Evolutionary conservation across 176 grass and related monocot species (phyloP).

Genomic region (Themeda triandra): DNA sequence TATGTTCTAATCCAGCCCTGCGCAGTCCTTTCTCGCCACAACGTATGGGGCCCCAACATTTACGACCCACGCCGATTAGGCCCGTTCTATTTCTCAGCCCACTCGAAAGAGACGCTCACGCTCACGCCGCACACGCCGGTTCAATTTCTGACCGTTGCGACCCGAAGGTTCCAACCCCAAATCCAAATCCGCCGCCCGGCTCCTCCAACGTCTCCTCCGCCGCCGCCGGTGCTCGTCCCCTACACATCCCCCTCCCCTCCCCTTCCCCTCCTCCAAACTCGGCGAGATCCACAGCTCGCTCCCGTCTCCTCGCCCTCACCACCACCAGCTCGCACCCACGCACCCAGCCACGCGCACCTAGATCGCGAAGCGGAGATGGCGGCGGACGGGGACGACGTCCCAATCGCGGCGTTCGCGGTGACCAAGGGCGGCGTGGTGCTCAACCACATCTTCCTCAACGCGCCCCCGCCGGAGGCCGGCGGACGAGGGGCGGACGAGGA

Average conservation of each 20-base stretch:
- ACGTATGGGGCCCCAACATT: background rate
- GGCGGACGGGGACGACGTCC: constrained; percentile 4
- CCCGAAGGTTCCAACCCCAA: background rate
- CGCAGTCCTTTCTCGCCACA: background rate
- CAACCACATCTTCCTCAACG: constrained; percentile 87
- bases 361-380: background rate
- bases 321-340: too few relatives aligned
- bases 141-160: background rate
- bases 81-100: background rate
- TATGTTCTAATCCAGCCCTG: background rate
- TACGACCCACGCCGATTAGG: background rate
- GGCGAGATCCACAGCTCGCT: background rate
- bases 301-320: background rate
- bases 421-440: constrained; percentile 54
- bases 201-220: too few relatives aligned
- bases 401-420: constrained; percentile 72
- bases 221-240: background rate
- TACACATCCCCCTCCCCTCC: background rate
- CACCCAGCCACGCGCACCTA: background rate
- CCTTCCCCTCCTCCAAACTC: background rate
- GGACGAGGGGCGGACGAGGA: background rate
- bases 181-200: background rate
- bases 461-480: background rate
- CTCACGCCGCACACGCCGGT: background rate
- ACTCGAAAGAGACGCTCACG: background rate